Base-by-base conservation (phyloP, 139 green algal species). In the Microglena sp. region DNA sequence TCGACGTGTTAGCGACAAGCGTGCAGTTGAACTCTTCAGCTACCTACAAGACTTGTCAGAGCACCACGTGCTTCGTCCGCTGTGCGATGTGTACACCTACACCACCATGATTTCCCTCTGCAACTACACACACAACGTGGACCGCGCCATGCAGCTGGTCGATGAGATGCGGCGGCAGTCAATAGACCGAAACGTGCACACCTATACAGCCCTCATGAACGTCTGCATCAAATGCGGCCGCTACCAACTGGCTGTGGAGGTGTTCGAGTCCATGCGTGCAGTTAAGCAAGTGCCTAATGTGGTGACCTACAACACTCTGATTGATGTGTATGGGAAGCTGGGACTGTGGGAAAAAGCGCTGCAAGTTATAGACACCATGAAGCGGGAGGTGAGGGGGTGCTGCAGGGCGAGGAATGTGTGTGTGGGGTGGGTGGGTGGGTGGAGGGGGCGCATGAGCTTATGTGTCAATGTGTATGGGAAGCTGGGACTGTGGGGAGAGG, bases 171-270 rank as follows among this genome's bases (percentile, higher is more conserved):
- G 77, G 31, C 70, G 66, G 44, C 68, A 70, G 59, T 69, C 67
- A 66, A 57, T 79, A 33, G 77, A 83, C 28, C 77, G 77, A 60
- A 86, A 79, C 60, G 87, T 91, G 7, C 89, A 92, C 77, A 95
- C 88, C 0, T 89, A 92, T 67, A 84, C 58, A 24, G 75, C 86
- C 5, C 80, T 94, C 2, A 95, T 95, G 86, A 95, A 93, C 32
- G 88, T 93, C 2, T 87, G 79, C 75, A 91, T 93, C 67, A 95
- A 93, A 72, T 79, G 69, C 33, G 77, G 74, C 21, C 84, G 83
- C 68, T 73, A 84, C 61, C 60, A 74, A 35, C 53, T 79, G 8
- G 88, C 88, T 6, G 76, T 93, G 6, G 80, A 90, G 7, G 83
- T 84, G 6, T 93, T 88, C 60, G 56, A 74, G 33, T 64, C 69